Base-by-base conservation (phyloP, 345 rosid genomes). In the Punica granatum region DNA sequence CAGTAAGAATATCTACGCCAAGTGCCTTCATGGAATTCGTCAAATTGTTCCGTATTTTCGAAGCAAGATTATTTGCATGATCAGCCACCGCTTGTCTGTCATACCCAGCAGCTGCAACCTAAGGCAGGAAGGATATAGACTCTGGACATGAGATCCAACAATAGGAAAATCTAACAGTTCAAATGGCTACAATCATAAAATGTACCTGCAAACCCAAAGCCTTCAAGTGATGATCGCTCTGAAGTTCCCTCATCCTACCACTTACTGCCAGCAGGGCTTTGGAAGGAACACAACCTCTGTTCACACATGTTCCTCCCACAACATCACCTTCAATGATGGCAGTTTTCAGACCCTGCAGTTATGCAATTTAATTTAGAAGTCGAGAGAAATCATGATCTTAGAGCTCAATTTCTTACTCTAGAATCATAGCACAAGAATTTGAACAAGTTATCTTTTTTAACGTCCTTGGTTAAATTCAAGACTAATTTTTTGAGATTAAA, bases 211-310 rank as follows among this genome's bases (percentile, higher is more conserved):
- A 80, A 70, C 99, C 99, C 53, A 94, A 74, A 54, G 99, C 80
- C 84, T 94, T 94, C 93, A 94, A 64, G 79, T 94, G 96, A 79
- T 94, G 98, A 68, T 92, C 99, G 39, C 63, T 88, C 73, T 92
- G 99, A 67, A 92, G 96, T 60, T 92, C 98, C 0, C 98, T 91
- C 97, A 94, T 88, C 54, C 93, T 72, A 72, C 99, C 99, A 70
- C 99, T 91, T 34, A 94, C 99, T 58, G 99, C 99, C 65, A 91
- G 75, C 64, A 94, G 97, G 63, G 99, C 97, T 79, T 91, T 94
- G 2, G 99, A 94, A 81, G 99, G 99, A 63, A 94, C 98, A 79
- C 99, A 91, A 0, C 99, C 99, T 85, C 99, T 84, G 77, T 94
- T 94, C 42, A 94, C 99, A 67, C 98, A 94, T 61, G 98, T 92